Conservation (phyloP, 176 grass and related monocot species). For the Ampelocalamus luodianensis region DNA sequence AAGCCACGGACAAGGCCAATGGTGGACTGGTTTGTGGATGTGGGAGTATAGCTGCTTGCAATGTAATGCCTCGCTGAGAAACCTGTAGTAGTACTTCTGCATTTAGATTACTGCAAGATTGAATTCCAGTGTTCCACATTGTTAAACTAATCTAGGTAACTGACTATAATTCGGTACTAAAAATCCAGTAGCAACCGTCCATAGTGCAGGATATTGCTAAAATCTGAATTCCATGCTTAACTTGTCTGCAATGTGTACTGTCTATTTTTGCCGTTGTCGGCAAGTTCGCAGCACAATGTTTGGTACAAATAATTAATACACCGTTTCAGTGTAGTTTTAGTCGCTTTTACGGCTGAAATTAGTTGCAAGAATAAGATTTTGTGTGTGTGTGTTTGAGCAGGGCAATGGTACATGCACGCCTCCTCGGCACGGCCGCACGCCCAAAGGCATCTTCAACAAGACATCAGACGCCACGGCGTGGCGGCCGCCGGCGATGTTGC, state of each 20-base stretch:
- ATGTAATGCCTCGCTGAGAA: constrained; percentile 42
- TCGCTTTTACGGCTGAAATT: not conserved
- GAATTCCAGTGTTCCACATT: not conserved
- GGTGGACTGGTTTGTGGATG: constrained; percentile 73
- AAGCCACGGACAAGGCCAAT: constrained; percentile 74
- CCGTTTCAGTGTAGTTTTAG: not conserved
- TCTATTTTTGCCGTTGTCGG: not conserved
- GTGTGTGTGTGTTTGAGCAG: not conserved
- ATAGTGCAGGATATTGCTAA: not conserved
- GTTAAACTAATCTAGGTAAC: not conserved
- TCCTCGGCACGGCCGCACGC: constrained; percentile 33
- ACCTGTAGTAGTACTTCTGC: not conserved
- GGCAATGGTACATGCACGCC: constrained; percentile 44
- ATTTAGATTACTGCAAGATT: not conserved
- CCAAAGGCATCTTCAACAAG: constrained; percentile 51
- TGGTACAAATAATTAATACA: too few relatives aligned
- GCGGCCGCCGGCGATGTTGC: constrained; percentile 15
- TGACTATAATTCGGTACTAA: not conserved
- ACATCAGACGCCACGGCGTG: constrained; percentile 29
- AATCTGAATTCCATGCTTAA: not conserved
- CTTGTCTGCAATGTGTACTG: not conserved
- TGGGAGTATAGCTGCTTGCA: constrained; percentile 61
- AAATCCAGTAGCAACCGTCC: not conserved
- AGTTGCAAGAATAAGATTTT: too few relatives aligned
- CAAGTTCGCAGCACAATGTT: not conserved